Percentiles rank a stretch among this genome's conserved stretches.
Conservation (phyloP, 2,329 filamentous ascomycete species). For the Fusarium caatingaense region DNA sequence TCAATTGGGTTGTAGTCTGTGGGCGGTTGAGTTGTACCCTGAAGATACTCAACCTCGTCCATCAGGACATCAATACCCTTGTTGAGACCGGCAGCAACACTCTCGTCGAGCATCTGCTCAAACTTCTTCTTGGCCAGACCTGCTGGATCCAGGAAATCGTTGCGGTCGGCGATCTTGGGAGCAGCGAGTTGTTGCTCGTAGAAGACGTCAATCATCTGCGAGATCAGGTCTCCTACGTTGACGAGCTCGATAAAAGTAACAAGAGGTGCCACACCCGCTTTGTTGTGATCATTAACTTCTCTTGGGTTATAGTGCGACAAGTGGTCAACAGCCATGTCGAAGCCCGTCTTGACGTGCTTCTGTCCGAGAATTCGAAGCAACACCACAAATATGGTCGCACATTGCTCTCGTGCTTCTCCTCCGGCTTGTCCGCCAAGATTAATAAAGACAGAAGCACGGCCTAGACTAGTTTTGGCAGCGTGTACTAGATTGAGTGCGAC, state of each 20-base stretch:
- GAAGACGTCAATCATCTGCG: slow-evolving; percentile 99
- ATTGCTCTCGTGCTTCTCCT: slow-evolving; percentile 87
- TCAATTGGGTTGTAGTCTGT: slow-evolving; percentile 87
- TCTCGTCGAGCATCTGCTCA: slow-evolving; percentile 98
- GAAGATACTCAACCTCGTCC: slow-evolving; percentile 97
- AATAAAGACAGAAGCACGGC: slow-evolving; percentile 86
- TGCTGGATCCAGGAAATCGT: slow-evolving; percentile 93
- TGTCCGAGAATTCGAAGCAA: slow-evolving; percentile 86
- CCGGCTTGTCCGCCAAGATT: slow-evolving; percentile 82
- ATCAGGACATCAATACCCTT: slow-evolving; percentile 98
- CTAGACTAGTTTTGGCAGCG: slow-evolving; percentile 86
- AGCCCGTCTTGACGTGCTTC: slow-evolving; percentile 90
- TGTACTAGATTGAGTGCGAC: slow-evolving; percentile 92
- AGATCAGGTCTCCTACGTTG: slow-evolving; percentile 96
- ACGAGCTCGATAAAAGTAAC: slow-evolving; percentile 97
- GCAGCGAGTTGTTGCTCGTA: slow-evolving; percentile 93
- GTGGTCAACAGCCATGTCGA: slow-evolving; percentile 91
- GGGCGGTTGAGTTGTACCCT: slow-evolving; percentile 85
- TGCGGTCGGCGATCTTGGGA: slow-evolving; percentile 85
- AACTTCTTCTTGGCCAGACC: slow-evolving; percentile 98
- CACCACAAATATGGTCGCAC: slow-evolving; percentile 86
- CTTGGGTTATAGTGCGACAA: slow-evolving; percentile 91
- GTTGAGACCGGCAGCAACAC: slow-evolving; percentile 93
- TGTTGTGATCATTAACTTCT: slow-evolving; percentile 77
- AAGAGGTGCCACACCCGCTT: slow-evolving; percentile 84